These are phyloP conservation scores for Croton setiger DNA, from an alignment of 441 rosid genomes.

Conservation along the genomic window DNA sequence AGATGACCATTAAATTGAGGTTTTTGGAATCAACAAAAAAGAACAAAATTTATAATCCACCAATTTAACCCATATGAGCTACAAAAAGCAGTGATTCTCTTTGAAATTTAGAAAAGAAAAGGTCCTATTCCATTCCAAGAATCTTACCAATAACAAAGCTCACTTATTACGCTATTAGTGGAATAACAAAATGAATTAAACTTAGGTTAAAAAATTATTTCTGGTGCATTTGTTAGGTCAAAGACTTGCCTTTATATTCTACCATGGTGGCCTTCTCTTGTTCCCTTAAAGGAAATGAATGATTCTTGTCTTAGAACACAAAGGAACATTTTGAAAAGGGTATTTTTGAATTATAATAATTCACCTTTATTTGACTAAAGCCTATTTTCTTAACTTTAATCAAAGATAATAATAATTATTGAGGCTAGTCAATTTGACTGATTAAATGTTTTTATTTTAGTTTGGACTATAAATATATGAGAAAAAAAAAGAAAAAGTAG, in stretches of 20 bases:
- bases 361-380: constrained; percentile 5
- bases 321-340: background rate
- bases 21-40: constrained; percentile 27
- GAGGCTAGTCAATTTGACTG: constrained; percentile 12
- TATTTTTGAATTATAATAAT: background rate
- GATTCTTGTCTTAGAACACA: constrained; percentile 13
- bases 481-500: background rate
- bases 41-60: constrained; percentile 15
- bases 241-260: constrained; percentile 17
- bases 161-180: background rate
- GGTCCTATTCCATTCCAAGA: constrained; percentile 9
- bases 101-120: constrained; percentile 11
- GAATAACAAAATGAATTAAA: background rate
- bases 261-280: constrained; percentile 22
- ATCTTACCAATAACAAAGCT: constrained; percentile 19
- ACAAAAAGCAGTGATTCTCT: constrained; percentile 22
- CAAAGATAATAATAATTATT: background rate
- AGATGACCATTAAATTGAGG: constrained; percentile 8
- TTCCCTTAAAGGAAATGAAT: constrained; percentile 3
- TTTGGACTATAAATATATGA: too few species aligned
- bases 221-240: constrained; percentile 11
- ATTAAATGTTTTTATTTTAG: background rate
- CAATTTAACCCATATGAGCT: background rate
- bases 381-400: background rate
- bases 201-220: background rate